Percentiles rank a stretch among this genome's conserved stretches.
These are phyloP conservation scores for Myxozyma udenii DNA, from an alignment of 805 yeast genomes.

Conservation along the genomic window DNA sequence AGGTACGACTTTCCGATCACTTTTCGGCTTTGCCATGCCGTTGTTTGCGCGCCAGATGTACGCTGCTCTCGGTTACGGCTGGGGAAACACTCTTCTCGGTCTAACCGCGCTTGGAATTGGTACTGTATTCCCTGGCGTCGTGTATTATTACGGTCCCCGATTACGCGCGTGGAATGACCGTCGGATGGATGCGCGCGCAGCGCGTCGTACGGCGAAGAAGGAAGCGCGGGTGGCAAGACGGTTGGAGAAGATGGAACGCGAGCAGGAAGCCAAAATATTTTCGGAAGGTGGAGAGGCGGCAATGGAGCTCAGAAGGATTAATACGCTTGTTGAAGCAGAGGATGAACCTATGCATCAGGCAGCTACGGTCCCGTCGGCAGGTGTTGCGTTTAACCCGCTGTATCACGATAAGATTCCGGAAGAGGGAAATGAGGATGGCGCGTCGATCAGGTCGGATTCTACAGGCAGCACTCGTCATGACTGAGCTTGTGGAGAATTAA, in stretches of 20 bases:
- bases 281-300: constrained; percentile 1
- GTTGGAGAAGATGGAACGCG: constrained; percentile 1
- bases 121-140: constrained; percentile 61
- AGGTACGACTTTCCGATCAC: constrained; percentile 75
- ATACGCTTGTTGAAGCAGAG: not conserved
- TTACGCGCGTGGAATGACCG: constrained; percentile 48
- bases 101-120: constrained; percentile 54
- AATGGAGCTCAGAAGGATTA: not conserved
- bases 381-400: not conserved
- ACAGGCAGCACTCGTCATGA: too few species aligned
- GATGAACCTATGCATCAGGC: not conserved
- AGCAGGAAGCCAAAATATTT: constrained; percentile 3
- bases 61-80: constrained; percentile 61
- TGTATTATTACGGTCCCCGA: constrained; percentile 54
- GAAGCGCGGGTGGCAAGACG: constrained; percentile 4
- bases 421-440: constrained; percentile 4
- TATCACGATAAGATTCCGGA: constrained; percentile 6
- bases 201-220: constrained; percentile 8
- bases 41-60: constrained; percentile 84
- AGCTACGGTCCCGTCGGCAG: not conserved
- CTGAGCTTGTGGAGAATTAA: too few species aligned
- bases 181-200: constrained; percentile 15
- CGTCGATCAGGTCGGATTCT: not conserved
- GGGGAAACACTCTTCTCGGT: constrained; percentile 75
- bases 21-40: constrained; percentile 71